These are phyloP conservation scores for Paramyrothecium sp. DNA, from an alignment of 2,329 filamentous ascomycete genomes.

Conservation along the genomic window DNA sequence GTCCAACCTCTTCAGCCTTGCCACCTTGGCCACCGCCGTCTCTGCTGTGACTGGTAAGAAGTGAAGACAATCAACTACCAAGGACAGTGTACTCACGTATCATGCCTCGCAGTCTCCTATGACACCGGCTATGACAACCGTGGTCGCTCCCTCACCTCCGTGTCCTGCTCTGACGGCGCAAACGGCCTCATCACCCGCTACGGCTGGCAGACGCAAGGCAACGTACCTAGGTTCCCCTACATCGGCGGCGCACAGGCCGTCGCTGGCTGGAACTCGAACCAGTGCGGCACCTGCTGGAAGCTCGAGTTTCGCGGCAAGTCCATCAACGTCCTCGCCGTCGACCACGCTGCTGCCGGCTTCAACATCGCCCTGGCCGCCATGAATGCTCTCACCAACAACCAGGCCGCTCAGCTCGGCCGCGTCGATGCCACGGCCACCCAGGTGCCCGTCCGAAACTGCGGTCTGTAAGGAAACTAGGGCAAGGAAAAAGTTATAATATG, in stretches of 20 bases:
- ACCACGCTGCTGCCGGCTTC: constrained; percentile 48
- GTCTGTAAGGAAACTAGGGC: constrained; percentile 22
- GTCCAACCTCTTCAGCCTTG: constrained; percentile 35
- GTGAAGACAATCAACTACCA: background rate
- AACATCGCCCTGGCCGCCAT: constrained; percentile 58
- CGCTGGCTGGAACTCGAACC: constrained; percentile 53
- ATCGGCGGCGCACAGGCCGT: constrained; percentile 54
- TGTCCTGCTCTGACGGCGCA: constrained; percentile 66
- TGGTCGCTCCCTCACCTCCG: constrained; percentile 49
- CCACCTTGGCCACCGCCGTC: constrained; percentile 34
- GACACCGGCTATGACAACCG: constrained; percentile 69
- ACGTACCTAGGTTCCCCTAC: constrained; percentile 49
- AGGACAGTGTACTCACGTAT: constrained; percentile 9
- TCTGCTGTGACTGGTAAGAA: constrained; percentile 32
- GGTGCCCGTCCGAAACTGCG: constrained; percentile 43
- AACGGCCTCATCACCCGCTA: constrained; percentile 66
- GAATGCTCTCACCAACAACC: constrained; percentile 52
- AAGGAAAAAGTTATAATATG: constrained; percentile 9
- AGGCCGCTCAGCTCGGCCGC: constrained; percentile 48
- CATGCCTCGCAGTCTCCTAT: constrained; percentile 57
- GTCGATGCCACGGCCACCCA: constrained; percentile 47
- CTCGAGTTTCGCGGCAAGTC: constrained; percentile 49
- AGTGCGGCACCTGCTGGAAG: constrained; percentile 60
- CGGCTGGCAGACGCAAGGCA: constrained; percentile 55
- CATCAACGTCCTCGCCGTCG: constrained; percentile 56